Percentiles rank a stretch among this genome's conserved stretches.
phyloP scores from a whole-genome alignment of 108 stramenopile genomes.

The Chaetoceros muelleri region DNA sequence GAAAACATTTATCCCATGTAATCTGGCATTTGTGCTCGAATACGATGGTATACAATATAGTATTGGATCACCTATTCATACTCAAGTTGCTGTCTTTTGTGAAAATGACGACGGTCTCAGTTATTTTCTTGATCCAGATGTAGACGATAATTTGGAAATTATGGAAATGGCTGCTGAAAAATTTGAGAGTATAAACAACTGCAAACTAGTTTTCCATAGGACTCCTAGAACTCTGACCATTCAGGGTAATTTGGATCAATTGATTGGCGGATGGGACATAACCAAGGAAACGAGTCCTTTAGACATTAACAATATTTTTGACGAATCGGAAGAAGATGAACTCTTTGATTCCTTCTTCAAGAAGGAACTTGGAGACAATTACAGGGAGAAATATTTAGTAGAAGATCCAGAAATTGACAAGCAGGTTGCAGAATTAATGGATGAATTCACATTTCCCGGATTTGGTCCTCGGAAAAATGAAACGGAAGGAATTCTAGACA shows the following conservation, averaged over 20 bases:
- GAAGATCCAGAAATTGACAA: slow-evolving; percentile 7
- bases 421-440: slow-evolving; percentile 13
- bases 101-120: background rate
- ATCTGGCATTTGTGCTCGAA: background rate
- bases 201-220: slow-evolving; percentile 23
- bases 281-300: slow-evolving; percentile 15
- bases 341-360: slow-evolving; percentile 32
- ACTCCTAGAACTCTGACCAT: slow-evolving; percentile 50
- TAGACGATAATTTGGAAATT: slow-evolving; percentile 36
- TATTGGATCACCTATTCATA: background rate
- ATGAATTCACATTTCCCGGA: slow-evolving; percentile 25
- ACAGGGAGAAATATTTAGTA: slow-evolving; percentile 27
- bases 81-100: slow-evolving; percentile 1
- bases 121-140: slow-evolving; percentile 13
- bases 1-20: background rate
- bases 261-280: slow-evolving; percentile 23
- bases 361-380: slow-evolving; percentile 38
- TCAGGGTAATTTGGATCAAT: slow-evolving; percentile 28
- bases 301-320: slow-evolving; percentile 15
- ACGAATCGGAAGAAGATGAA: slow-evolving; percentile 20
- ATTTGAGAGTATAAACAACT: slow-evolving; percentile 15
- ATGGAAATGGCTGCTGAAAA: slow-evolving; percentile 43
- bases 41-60: background rate
- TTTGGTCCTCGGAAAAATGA: slow-evolving; percentile 19
- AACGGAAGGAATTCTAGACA: slow-evolving; percentile 16